Evolutionary conservation across 306 rosid species (phyloP).

Genomic region (Mucuna pruriens): DNA sequence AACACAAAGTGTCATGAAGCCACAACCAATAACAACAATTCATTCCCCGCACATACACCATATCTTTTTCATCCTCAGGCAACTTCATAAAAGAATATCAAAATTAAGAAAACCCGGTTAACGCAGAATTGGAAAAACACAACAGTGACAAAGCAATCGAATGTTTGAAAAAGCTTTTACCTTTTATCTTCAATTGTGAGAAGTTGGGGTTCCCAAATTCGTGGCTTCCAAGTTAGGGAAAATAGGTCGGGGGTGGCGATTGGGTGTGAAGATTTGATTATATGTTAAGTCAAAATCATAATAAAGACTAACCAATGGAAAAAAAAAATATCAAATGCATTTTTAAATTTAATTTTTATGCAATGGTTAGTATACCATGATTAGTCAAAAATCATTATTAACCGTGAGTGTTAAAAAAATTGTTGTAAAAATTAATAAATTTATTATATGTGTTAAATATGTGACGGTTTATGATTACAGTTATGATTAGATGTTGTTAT

Average conservation of each 20-base stretch:
- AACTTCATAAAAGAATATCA: background rate
- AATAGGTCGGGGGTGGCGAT: too few species aligned
- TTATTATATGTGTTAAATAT: too few species aligned
- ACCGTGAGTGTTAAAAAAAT: too few species aligned
- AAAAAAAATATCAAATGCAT: background rate
- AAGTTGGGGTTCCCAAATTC: background rate
- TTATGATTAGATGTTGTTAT: too few species aligned
- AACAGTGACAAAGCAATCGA: background rate
- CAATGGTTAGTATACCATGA: too few species aligned
- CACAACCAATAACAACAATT: background rate
- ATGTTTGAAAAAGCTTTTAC: too few species aligned
- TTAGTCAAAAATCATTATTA: too few species aligned
- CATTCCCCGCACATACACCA: background rate
- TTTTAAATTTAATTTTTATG: too few species aligned
- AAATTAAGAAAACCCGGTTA: background rate
- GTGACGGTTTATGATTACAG: too few species aligned
- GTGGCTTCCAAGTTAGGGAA: background rate
- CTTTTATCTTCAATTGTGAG: background rate
- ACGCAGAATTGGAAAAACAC: background rate
- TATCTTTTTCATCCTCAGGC: background rate
- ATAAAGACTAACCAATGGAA: background rate
- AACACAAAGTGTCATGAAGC: background rate
- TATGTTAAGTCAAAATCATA: conserved; percentile 12
- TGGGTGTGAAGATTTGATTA: too few species aligned
- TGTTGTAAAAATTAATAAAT: too few species aligned